Evolutionary conservation across 2,329 filamentous ascomycete genomes (phyloP).

Genomic region (Seiridium cupressi): DNA sequence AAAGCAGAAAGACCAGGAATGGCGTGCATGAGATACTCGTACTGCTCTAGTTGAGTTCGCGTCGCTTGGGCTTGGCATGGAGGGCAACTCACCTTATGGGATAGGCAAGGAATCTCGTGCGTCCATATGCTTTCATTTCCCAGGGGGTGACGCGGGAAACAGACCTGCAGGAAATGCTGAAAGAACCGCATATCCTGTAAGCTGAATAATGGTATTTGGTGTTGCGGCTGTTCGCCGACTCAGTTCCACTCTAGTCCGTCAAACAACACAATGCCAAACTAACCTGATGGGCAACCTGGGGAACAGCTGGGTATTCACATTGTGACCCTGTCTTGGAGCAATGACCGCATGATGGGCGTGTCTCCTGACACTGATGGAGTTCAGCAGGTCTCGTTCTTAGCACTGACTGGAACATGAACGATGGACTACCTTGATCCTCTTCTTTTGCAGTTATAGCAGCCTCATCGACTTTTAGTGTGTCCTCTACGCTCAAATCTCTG

Average conservation of each 20-base stretch:
- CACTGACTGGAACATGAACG: not conserved
- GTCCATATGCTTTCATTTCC: slow-evolving; percentile 67
- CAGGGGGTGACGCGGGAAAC: slow-evolving; percentile 63
- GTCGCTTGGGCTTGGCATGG: not conserved
- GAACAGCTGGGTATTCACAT: slow-evolving; percentile 59
- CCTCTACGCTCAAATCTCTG: slow-evolving; percentile 54
- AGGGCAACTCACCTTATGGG: slow-evolving; percentile 53
- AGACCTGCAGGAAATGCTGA: slow-evolving; percentile 62
- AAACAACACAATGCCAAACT: not conserved
- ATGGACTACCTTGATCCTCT: slow-evolving; percentile 57
- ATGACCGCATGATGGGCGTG: slow-evolving; percentile 60
- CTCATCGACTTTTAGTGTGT: slow-evolving; percentile 64
- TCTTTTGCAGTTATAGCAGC: slow-evolving; percentile 68
- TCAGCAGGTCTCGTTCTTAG: not conserved
- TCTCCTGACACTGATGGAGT: slow-evolving; percentile 58
- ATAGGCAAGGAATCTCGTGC: slow-evolving; percentile 64
- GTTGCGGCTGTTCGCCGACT: slow-evolving; percentile 41
- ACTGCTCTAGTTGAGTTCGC: slow-evolving; percentile 30
- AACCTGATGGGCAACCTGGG: slow-evolving; percentile 51
- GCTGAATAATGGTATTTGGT: slow-evolving; percentile 57
- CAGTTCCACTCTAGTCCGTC: not conserved
- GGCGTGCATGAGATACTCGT: slow-evolving; percentile 67
- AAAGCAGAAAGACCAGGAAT: slow-evolving; percentile 66
- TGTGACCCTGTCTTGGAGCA: slow-evolving; percentile 61
- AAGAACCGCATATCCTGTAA: slow-evolving; percentile 67